These are phyloP conservation scores for Bonia amplexicaulis DNA, from an alignment of 176 grass and related monocot genomes.

Conservation along the genomic window DNA sequence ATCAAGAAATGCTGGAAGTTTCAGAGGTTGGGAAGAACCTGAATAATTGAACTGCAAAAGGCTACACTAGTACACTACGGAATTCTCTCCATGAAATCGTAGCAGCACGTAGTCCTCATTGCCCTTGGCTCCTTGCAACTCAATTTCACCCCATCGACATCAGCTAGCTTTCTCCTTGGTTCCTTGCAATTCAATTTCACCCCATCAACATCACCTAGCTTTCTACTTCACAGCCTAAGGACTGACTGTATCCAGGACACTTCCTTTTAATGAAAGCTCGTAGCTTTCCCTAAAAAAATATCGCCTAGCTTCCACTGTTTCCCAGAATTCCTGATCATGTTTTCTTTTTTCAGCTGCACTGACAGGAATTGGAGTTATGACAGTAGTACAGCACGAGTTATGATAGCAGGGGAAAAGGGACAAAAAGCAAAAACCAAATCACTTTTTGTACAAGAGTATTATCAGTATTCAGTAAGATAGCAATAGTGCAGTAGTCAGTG, in stretches of 20 bases:
- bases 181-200: too few species aligned
- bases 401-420: not conserved
- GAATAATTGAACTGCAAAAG: not conserved
- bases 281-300: too few species aligned
- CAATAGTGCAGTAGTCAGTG: not conserved
- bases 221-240: too few species aligned
- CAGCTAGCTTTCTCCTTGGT: too few species aligned
- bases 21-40: not conserved
- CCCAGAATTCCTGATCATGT: not conserved
- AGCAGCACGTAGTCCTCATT: not conserved
- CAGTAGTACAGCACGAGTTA: not conserved
- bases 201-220: too few species aligned
- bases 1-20: not conserved
- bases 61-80: not conserved
- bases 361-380: not conserved
- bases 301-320: not conserved
- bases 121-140: not conserved
- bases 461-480: not conserved
- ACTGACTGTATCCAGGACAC: too few species aligned
- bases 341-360: not conserved
- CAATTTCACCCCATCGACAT: not conserved
- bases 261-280: too few species aligned
- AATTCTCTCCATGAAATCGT: not conserved
- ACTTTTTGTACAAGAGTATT: not conserved
- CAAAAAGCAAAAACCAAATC: not conserved